These are phyloP conservation scores for Vitis hybrid DNA, from an alignment of 177 flowering plant species.

Conservation along the genomic window DNA sequence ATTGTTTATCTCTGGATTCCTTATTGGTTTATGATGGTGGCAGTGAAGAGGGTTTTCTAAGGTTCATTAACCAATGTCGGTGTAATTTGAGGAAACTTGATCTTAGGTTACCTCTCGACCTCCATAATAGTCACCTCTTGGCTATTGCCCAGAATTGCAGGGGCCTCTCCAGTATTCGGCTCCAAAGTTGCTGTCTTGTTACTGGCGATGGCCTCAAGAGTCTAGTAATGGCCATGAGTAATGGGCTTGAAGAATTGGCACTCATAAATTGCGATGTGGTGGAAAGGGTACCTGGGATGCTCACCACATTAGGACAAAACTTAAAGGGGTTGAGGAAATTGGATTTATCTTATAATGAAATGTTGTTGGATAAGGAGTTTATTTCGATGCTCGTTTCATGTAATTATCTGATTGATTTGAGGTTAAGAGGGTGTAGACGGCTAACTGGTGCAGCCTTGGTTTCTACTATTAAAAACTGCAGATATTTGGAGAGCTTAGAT, in stretches of 20 bases:
- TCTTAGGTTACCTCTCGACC: slow-evolving; percentile 80
- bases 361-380: slow-evolving; percentile 68
- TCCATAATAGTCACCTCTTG: slow-evolving; percentile 53
- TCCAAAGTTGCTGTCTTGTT: slow-evolving; percentile 82
- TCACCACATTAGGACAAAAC: slow-evolving; percentile 67
- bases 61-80: slow-evolving; percentile 42
- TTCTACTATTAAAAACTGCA: slow-evolving; percentile 33
- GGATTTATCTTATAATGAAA: slow-evolving; percentile 74
- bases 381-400: slow-evolving; percentile 74
- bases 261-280: slow-evolving; percentile 75
- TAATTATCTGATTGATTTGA: slow-evolving; percentile 46
- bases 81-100: slow-evolving; percentile 50
- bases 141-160: slow-evolving; percentile 49
- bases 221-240: slow-evolving; percentile 27
- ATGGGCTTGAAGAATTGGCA: slow-evolving; percentile 58
- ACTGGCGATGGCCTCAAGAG: slow-evolving; percentile 65
- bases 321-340: slow-evolving; percentile 50
- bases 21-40: slow-evolving; percentile 80
- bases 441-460: slow-evolving; percentile 22
- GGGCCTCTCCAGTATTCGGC: slow-evolving; percentile 41
- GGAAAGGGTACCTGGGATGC: slow-evolving; percentile 68
- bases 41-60: slow-evolving; percentile 52
- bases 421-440: slow-evolving; percentile 62
- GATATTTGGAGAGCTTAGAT: slow-evolving; percentile 49
- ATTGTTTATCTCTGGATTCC: slow-evolving; percentile 44